Conservation (phyloP, 352 stramenopile genomes). For the Phytophthora podocarpi region DNA sequence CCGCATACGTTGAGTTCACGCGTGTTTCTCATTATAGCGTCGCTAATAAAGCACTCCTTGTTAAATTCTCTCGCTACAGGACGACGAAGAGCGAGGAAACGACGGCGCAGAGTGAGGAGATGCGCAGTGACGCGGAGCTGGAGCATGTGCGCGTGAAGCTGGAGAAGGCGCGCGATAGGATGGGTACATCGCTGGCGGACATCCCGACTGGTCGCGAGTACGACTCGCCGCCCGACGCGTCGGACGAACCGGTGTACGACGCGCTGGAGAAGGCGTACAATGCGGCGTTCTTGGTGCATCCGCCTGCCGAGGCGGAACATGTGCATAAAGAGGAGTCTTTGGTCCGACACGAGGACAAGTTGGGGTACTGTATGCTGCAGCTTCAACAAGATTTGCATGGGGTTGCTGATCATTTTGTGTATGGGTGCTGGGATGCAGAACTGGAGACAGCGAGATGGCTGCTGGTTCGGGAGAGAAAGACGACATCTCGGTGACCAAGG, state of each 20-base stretch:
- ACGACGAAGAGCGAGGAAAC: not conserved
- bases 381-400: constrained; percentile 6
- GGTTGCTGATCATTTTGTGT: constrained; percentile 5
- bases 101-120: constrained; percentile 2
- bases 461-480: not conserved
- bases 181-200: constrained; percentile 25
- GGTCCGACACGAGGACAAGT: constrained; percentile 1
- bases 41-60: not conserved
- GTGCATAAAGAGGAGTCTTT: not conserved
- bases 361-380: constrained; percentile 16
- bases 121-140: constrained; percentile 26
- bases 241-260: constrained; percentile 47
- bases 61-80: not conserved
- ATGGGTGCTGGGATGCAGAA: constrained; percentile 4
- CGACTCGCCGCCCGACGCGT: constrained; percentile 44
- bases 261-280: constrained; percentile 70
- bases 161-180: constrained; percentile 41
- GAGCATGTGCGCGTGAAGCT: constrained; percentile 48
- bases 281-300: constrained; percentile 44
- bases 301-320: constrained; percentile 2
- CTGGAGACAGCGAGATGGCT: not conserved
- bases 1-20: not conserved
- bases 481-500: not conserved
- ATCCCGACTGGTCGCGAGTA: constrained; percentile 67
- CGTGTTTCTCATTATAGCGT: not conserved